Evolutionary conservation across 2,329 filamentous ascomycete genomes (phyloP), one percentile per base, ranked within the genome.

Genomic region (Exophiala aquamarina): DNA sequence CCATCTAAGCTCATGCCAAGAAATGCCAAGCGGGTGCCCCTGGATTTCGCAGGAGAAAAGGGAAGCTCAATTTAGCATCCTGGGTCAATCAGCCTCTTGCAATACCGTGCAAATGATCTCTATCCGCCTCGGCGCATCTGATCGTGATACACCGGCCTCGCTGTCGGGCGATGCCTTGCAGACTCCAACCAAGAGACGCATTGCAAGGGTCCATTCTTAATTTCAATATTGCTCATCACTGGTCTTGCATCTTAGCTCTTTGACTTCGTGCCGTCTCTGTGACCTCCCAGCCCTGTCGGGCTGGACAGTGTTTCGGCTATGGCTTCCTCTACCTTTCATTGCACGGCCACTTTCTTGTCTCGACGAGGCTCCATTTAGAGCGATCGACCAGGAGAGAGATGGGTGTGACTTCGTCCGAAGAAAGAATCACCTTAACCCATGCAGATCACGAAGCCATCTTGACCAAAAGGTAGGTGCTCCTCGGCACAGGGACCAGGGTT

Each of bases 401-500:
- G 6, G 6, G 23, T 9, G 8, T 20, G 14, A 11, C 37, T 26
- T 17, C 14, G 11, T 38, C 35, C 20, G 19, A 31, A 41, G 23
- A 26, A 41, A 17, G 39, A 41, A 28, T 19, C 14, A 26, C 26
- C 37, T 21, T 6, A n/a, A 18, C n/a, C 5, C 17, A 5, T 34
- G 28, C 28, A 9, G 32, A n/a, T 34, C 5, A 34, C 5, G 17
- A 34, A 34, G 17, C 17, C n/a, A 20, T 20, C 13, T n/a, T 19
- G 10, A 37, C 13, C 10, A 13, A 37, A 37, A 37, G 5, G 35
- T 18, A 20, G 19, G 13, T 37, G 17, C 35, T 37, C n/a, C n/a
- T n/a, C 9, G 17, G 13, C 17, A 15, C 29, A 36, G 20, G 44
- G 44, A 37, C 32, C 10, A 31, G 44, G 44, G 31, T 20, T 9